Evolutionary conservation across 768 basidiomycete species (phyloP), one percentile per base, ranked within the genome.

Genomic region (Auriculariales sp.): DNA sequence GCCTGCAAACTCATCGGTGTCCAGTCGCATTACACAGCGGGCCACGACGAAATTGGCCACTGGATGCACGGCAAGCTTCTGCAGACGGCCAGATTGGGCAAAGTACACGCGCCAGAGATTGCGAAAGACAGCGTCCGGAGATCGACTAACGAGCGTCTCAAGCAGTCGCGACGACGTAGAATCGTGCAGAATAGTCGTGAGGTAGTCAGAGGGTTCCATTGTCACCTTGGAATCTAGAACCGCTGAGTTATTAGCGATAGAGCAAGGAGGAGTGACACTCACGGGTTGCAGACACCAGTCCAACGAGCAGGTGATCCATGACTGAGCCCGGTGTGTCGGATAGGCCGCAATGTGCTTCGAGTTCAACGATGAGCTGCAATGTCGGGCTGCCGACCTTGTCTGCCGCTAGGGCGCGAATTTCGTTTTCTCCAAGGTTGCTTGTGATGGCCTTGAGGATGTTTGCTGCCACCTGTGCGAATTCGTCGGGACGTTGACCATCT

Each of bases 11-110:
- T 84, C 77, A 3, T 66, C 64, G 15, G 64, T 68, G n/a, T 73
- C 68, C 11, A 80, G 61, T 42, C 87, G 70, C 46, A 77, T 77
- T 25, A 93, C 55, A 0, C 82, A 85, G 61, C 79, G 83, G 0
- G 92, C 83, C 3, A 92, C 71, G 19, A 97, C 92, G 57, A 91
- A 99, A 60, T 98, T 99, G 11, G 88, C 91, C 2, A 93, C 85
- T 2, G 93, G 90, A 63, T 99, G 94, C 17, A 73, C 68, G 15
- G 84, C 80, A 27, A 95, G 68, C 50, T 82, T 75, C 3, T 72
- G 64, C 31, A 95, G 68, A 54, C 81, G 79, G 15, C 78, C 79
- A n/a, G n/a, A n/a, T n/a, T n/a, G n/a, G 36, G 66, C 62, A 60
- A 98, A 83, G 64, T 95, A 93, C 0, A 73, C 72, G 2, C 65